Evolutionary conservation across 2,329 filamentous ascomycete species (phyloP).

Genomic region (Fulvia fulva): DNA sequence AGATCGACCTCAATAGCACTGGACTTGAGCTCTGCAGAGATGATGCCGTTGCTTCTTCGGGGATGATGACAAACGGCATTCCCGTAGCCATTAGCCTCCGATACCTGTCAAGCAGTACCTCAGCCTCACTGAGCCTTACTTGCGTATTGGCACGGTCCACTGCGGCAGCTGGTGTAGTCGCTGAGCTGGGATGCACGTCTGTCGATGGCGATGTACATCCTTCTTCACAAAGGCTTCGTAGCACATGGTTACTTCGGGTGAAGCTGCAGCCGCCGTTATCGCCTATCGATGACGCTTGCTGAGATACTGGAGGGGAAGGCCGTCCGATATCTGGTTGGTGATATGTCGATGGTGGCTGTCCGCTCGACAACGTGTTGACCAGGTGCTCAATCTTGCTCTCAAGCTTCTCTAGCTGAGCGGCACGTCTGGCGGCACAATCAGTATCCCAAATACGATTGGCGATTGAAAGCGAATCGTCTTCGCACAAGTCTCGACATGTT

Average conservation of each 20-base stretch:
- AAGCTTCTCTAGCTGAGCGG: conserved; percentile 33
- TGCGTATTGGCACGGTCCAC: not conserved
- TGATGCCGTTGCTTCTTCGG: conserved; percentile 18
- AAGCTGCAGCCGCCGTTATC: not conserved
- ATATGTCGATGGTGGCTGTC: not conserved
- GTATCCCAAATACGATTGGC: not conserved
- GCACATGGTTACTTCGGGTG: conserved; percentile 1
- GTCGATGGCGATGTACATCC: not conserved
- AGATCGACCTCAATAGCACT: conserved; percentile 29
- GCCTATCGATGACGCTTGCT: conserved; percentile 7
- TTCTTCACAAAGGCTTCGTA: conserved; percentile 5
- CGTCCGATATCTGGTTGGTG: conserved; percentile 19
- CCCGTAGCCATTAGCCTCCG: conserved; percentile 24
- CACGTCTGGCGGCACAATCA: conserved; percentile 21
- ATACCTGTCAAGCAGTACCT: conserved; percentile 27
- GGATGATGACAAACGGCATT: conserved; percentile 28
- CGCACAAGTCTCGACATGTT: too few species aligned
- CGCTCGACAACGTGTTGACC: conserved; percentile 28
- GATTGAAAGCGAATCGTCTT: not conserved
- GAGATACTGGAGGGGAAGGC: conserved; percentile 23
- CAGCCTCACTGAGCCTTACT: conserved; percentile 25
- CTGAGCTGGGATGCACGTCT: not conserved
- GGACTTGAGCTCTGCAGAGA: conserved; percentile 25
- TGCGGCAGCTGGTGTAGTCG: not conserved
- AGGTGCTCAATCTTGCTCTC: conserved; percentile 34